These are phyloP conservation scores for Medakamo hakoo DNA, from an alignment of 139 green algal species.

Conservation along the genomic window DNA sequence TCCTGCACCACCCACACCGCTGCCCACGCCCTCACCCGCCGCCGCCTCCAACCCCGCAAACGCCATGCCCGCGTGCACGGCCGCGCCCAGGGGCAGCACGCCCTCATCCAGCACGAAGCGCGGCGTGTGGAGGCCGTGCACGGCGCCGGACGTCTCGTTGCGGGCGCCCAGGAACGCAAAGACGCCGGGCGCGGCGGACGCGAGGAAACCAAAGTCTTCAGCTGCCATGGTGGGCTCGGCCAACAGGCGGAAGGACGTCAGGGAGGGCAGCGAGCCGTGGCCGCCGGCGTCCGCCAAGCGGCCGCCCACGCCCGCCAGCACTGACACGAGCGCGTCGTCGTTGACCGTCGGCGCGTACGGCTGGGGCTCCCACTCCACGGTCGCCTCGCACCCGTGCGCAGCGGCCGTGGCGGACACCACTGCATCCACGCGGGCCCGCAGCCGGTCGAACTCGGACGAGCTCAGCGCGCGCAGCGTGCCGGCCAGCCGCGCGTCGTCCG, in stretches of 20 bases:
- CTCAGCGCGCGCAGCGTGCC: constrained; percentile 7
- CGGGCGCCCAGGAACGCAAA: constrained; percentile 70
- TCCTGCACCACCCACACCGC: neutral
- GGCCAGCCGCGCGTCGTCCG: constrained; percentile 62
- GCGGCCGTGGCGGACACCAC: constrained; percentile 23
- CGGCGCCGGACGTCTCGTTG: constrained; percentile 45
- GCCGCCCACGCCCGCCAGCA: constrained; percentile 36
- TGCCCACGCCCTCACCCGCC: no score
- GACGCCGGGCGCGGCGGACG: constrained; percentile 22
- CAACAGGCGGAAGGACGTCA: constrained; percentile 17
- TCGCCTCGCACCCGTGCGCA: constrained; percentile 42
- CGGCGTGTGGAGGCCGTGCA: constrained; percentile 52
- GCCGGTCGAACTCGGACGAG: neutral
- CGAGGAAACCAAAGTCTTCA: constrained; percentile 77
- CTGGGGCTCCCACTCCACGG: constrained; percentile 45
- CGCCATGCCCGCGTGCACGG: constrained; percentile 34
- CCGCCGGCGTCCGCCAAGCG: constrained; percentile 5
- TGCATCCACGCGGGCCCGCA: constrained; percentile 22
- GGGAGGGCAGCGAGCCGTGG: neutral
- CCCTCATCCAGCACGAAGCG: constrained; percentile 60
- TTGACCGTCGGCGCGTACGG: constrained; percentile 74
- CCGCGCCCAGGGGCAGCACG: constrained; percentile 45
- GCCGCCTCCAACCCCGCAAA: neutral
- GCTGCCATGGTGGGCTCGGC: constrained; percentile 42
- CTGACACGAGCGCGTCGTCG: constrained; percentile 26